Conservation (phyloP, 345 rosid genomes). For the Salix exigua region DNA sequence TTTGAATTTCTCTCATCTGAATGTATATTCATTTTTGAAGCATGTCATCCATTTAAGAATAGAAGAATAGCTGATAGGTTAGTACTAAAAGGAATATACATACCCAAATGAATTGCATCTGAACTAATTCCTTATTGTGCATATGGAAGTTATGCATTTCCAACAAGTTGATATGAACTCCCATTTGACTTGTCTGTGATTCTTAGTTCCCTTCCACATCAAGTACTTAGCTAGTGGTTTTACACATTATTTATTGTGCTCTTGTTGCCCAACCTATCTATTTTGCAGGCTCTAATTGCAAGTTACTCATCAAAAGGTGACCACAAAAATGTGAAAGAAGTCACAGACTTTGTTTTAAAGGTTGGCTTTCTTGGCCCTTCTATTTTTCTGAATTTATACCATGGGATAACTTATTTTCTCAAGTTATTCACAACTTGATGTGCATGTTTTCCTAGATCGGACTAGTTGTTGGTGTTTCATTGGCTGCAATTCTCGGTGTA, state of each 20-base stretch:
- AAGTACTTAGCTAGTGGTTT: not conserved
- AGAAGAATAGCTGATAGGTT: not conserved
- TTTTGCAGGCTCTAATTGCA: slow-evolving; percentile 71
- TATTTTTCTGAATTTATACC: not conserved
- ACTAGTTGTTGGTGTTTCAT: slow-evolving; percentile 51
- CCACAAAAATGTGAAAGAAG: slow-evolving; percentile 58
- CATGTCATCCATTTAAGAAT: not conserved
- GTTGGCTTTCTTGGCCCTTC: slow-evolving; percentile 30
- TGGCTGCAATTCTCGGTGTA: slow-evolving; percentile 66
- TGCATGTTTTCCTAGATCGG: slow-evolving; percentile 56
- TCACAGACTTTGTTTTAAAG: slow-evolving; percentile 69
- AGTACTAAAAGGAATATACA: not conserved
- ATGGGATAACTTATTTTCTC: not conserved
- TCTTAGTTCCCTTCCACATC: not conserved
- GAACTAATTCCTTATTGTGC: not conserved
- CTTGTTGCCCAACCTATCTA: not conserved
- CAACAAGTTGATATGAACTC: not conserved
- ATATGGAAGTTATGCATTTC: not conserved
- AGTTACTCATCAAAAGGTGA: slow-evolving; percentile 70
- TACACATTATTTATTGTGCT: not conserved
- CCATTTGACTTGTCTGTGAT: not conserved
- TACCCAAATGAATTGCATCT: not conserved
- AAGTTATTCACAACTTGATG: slow-evolving; percentile 9
- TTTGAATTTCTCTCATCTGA: not conserved
- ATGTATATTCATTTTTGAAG: not conserved